Base-by-base conservation (phyloP, 139 green algal species). In the Klebsormidium nitens region DNA sequence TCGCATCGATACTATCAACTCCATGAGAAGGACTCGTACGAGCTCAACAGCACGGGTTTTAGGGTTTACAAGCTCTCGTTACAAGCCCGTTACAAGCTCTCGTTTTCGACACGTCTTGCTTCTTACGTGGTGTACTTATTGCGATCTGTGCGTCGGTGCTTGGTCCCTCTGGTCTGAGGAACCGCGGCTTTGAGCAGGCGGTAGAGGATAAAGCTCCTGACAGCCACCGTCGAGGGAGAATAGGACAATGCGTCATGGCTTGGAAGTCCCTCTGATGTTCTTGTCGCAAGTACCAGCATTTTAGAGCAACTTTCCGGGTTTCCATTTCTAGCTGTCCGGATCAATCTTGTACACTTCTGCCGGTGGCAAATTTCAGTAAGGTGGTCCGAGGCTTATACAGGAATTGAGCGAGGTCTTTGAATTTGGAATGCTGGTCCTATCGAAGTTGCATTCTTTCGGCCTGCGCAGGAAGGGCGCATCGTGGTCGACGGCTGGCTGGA, bases 401-500 rank as follows among this genome's bases (percentile, higher is more conserved):
- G 23, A 31, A 55, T 31, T 23, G 46, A 55, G 23, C 23, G 46
- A 55, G 23, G 23, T 23, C 23, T 23, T 55, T 23, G 23, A 23
- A 55, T 55, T 55, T 55, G 46, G 23, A 23, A 55, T 55, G 23
- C 46, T 31, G 23, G 46, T 23, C 23, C 23, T 23, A 31, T 23
- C 23, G 46, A 55, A 23, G 23, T 55, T 23, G 23, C 23, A 55
- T 23, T 55, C 23, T 55, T 55, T 23, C 23, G 23, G 23, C 23
- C 46, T 55, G 31, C 32, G 31, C 70, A 77, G 46, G 72, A 71
- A n/a, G 82, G 80, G 2, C 64, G 58, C 2, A 86, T 95, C 6
- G 31, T 83, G 42, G 66, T 97, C 32, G 92, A 90, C 57, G 81
- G 81, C 46, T 92, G 87, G 84, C 58, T 93, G 14, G 62, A 79